Conservation (phyloP, 2,329 filamentous ascomycete genomes). For the Ophiostoma angusticollis region DNA sequence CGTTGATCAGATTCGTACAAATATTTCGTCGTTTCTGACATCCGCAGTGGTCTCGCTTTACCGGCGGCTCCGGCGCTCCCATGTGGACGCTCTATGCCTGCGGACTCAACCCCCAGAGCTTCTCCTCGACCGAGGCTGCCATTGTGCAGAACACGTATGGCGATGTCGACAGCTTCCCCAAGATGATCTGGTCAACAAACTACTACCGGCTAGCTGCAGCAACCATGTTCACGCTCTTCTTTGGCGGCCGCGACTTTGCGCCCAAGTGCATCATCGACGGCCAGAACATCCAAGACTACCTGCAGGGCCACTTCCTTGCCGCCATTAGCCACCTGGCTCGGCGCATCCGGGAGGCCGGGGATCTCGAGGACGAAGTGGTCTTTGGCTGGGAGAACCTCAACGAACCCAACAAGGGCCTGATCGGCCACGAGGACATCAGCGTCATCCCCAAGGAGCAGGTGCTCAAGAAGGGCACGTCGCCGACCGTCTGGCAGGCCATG, state of each 20-base stretch:
- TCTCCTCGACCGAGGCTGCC: constrained; percentile 77
- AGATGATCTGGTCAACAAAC: constrained; percentile 99
- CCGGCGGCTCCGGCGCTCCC: constrained; percentile 86
- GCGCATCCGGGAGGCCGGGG: constrained; percentile 79
- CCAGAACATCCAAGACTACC: constrained; percentile 89
- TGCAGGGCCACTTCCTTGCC: constrained; percentile 73
- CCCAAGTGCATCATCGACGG: constrained; percentile 90
- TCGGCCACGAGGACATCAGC: constrained; percentile 71
- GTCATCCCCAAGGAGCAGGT: constrained; percentile 77
- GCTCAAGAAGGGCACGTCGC: constrained; percentile 81
- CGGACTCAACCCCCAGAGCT: constrained; percentile 75
- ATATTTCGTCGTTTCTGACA: background rate
- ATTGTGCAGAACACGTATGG: constrained; percentile 91
- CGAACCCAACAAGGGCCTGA: constrained; percentile 80
- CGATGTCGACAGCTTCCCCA: constrained; percentile 74
- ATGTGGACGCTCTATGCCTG: constrained; percentile 97
- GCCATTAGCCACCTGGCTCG: constrained; percentile 72
- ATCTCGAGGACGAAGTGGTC: constrained; percentile 73
- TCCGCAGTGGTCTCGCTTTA: constrained; percentile 76
- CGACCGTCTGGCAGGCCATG: constrained; percentile 89
- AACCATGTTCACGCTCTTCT: constrained; percentile 91
- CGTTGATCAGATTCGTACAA: constrained; percentile 21
- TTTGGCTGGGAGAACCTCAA: constrained; percentile 96
- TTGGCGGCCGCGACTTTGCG: constrained; percentile 78
- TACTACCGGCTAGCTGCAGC: constrained; percentile 78